Evolutionary conservation across 768 basidiomycete genomes (phyloP), one percentile per base, ranked within the genome.

Genomic region (Termitomyces heimii): DNA sequence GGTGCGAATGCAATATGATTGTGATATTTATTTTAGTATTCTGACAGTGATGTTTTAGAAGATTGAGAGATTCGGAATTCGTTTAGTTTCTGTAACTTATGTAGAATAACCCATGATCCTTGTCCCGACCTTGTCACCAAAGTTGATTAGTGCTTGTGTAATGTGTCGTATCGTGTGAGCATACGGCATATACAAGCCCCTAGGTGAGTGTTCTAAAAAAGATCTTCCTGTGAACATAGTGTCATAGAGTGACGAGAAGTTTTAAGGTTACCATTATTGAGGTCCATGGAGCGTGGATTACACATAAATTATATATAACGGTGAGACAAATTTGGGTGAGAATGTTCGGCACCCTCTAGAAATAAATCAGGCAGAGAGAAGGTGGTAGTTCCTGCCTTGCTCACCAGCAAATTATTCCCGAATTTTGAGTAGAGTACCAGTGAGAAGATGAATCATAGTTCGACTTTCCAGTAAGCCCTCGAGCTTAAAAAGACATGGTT

Each of bases 1-100:
- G 71, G 78, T 77, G 56, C 57, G 51, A 20, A 52, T 68, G 48
- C 16, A 24, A 31, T 31, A 0, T 24, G 22, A 37, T 12, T 32
- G 20, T 32, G 14, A 42, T n/a, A n/a, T n/a, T n/a, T 43, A 22
- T 26, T 45, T 26, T 32, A 22, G 13, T 43, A 31, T 16, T 18
- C 42, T 42, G 16, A 46, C 31, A 4, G 16, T 18, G 16, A n/a
- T 28, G 35, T 34, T 37, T 24, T 50, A 16, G 24, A 35, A 26
- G 29, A n/a, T 18, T 18, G 14, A 42, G 31, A 50, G 22, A n/a
- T n/a, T n/a, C n/a, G n/a, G n/a, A 5, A 50, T 3, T 18, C 5
- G 37, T n/a, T 39, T 39, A 51, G 18, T 51, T 39, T 52, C 34
- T 37, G 37, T 31, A 28, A 24, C 8, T 37, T 43, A 26, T 22